A percentile compares a stretch with the other conserved stretches of the same genome.
Conservation (phyloP, 148 eudicot genomes). For the Rhododendron kiyosumense region DNA sequence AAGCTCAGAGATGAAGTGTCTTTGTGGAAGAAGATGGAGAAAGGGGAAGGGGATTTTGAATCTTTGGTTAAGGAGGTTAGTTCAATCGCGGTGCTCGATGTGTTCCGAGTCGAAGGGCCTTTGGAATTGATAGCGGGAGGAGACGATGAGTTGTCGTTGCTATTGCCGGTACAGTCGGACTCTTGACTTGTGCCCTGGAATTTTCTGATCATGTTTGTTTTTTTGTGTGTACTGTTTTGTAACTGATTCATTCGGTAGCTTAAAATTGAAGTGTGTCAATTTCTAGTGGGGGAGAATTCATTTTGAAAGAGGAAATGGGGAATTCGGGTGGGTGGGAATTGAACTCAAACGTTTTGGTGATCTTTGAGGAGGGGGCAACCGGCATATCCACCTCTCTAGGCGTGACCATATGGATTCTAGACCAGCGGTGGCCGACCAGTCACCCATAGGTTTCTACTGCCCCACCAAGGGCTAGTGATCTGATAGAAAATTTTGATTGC, state of each 20-base stretch:
- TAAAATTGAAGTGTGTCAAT: background rate
- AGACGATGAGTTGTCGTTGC: conserved; percentile 32
- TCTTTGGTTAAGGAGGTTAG: conserved; percentile 25
- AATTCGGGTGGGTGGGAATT: background rate
- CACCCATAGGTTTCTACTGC: background rate
- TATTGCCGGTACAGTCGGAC: conserved; percentile 38
- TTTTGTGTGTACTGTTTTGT: background rate
- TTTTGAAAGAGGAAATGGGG: background rate
- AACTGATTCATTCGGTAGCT: background rate
- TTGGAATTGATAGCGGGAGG: conserved; percentile 33
- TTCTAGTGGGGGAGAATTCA: background rate
- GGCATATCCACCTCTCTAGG: background rate
- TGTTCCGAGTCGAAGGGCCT: conserved; percentile 42
- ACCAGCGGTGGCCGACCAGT: background rate
- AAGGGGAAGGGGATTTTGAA: conserved; percentile 27
- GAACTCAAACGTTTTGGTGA: background rate
- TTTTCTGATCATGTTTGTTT: background rate
- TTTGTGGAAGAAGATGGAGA: conserved; percentile 35
- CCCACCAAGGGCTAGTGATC: background rate
- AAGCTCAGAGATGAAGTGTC: conserved; percentile 34
- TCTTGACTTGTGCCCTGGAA: background rate
- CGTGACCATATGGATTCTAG: background rate
- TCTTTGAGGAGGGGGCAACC: background rate
- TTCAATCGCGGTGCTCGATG: conserved; percentile 28
- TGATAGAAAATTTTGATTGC: background rate